Base-by-base conservation (phyloP, 345 rosid genomes). In the Rhodamnia argentea region DNA sequence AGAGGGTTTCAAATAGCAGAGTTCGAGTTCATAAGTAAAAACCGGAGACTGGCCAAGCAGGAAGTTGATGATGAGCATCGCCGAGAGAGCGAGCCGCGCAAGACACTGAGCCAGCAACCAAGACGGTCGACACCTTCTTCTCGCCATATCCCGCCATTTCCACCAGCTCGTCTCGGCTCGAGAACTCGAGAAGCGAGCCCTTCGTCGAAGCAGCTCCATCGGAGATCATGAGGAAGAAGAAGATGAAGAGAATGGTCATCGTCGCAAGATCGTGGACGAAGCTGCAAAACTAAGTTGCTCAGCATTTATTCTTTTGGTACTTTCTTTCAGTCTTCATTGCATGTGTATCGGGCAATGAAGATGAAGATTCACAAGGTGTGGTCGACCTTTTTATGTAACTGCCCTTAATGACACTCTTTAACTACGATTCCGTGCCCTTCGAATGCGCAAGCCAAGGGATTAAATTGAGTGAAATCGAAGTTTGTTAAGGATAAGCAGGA, bases 141-240 rank as follows among this genome's bases (percentile, higher is more conserved):
- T 93, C 93, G 11, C 97, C 97, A 22, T 94, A 93, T 16, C 97
- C 97, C 26, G 95, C 97, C 89, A 91, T 84, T 40, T 91, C 87
- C 87, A 89, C 91, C 93, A 93, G 60, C 83, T 94, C 97, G 44
- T 92, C 94, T 62, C 93, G 91, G 86, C 89, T 91, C 47, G 89
- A 87, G 4, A 56, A 40, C 83, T 85, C 13, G 5, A 70, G 47
- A 18, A 37, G 78, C 7, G 4, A 70, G 47, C 78, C 88, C 5
- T 84, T 91, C 83, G 22, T 53, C 12, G 91, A 86, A 78, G 85
- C 20, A 23, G 55, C 52, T 32, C 26, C n/a, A 16, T 56, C 8
- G 78, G 54, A 74, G 88, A 82, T 5, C 85, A 60, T 52, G 56
- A 88, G 44, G 86, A 85, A 44, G 86, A 50, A 18, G 54, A 85